A percentile compares a stretch with the other conserved stretches of the same genome.
Conservation (phyloP, 2,329 filamentous ascomycete genomes). For the Apiospora koreana region DNA sequence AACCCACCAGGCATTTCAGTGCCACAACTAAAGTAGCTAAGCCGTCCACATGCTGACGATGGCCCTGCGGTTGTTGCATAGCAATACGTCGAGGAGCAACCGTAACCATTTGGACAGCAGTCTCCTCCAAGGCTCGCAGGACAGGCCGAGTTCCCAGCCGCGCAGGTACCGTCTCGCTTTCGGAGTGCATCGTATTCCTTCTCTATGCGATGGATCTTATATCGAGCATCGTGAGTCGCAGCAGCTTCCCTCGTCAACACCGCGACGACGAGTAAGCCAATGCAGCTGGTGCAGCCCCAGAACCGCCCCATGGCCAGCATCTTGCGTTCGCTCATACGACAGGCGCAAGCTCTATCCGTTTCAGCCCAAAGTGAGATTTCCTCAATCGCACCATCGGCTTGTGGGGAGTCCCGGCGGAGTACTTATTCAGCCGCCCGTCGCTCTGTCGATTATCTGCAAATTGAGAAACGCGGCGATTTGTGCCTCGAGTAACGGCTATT, state of each 20-base stretch:
- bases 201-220: conserved; percentile 26
- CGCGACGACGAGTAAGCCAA: conserved; percentile 18
- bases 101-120: conserved; percentile 50
- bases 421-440: neutral
- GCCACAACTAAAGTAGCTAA: conserved; percentile 42
- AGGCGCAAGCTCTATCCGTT: neutral
- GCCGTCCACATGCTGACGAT: conserved; percentile 35
- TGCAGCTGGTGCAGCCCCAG: conserved; percentile 1
- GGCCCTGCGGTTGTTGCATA: conserved; percentile 46
- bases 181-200: conserved; percentile 25
- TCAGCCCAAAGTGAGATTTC: neutral
- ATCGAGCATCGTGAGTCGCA: conserved; percentile 18
- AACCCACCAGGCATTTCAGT: conserved; percentile 11
- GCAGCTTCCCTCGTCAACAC: conserved; percentile 16
- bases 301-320: neutral
- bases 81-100: conserved; percentile 49
- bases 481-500: neutral
- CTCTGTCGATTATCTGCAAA: neutral
- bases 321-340: neutral
- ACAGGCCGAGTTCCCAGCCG: conserved; percentile 25
- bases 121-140: conserved; percentile 36
- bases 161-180: conserved; percentile 29
- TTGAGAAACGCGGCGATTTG: neutral
- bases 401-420: neutral
- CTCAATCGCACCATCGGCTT: neutral